Base-by-base conservation (phyloP, 305 asterid genomes). In the Fraxinus platypoda region DNA sequence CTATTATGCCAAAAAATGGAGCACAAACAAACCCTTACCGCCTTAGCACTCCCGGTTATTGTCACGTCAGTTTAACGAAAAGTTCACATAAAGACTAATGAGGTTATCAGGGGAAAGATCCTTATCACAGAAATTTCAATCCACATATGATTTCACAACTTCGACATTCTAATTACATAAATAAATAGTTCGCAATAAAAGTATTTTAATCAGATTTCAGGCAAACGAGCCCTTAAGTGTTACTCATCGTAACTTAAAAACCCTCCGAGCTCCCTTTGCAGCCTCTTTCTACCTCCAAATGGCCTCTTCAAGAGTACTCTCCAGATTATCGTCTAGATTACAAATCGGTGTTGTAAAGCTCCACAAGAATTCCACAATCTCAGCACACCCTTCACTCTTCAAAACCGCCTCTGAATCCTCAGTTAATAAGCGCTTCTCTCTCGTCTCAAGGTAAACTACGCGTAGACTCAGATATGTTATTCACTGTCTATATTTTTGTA, bases 261-360 rank as follows among this genome's bases (percentile, higher is more conserved):
- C 73, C 73, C 73, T 66, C n/a, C 35, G 15, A 25, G 7, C 73
- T 2, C n/a, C n/a, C 34, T 64, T 62, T 3, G 30, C 73, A 25
- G n/a, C n/a, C 54, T 9, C 15, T 43, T 43, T 43, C 54, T 43
- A 11, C 1, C 35, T 66, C 35, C 33, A 26, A 79, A 90, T 89
- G 91, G 92, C 94, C 83, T 83, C 90, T 17, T 87, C 85, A 17
- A 83, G 88, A 89, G 35, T 83, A 35, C 78, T 84, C 26, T 70
- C 87, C 33, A 82, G 91, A 74, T 77, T 91, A 87, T 88, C 91
- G 35, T 83, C 88, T 54, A 76, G 87, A 74, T 76, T 89, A 66
- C 87, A 81, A 3, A 68, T 84, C 4, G 41, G 80, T 6, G 83
- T 85, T 81, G 43, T 43, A 25, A 87, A 83, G 75, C 66, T 85